Percentiles rank a stretch among this genome's conserved stretches.
phyloP scores from a whole-genome alignment of 768 basidiomycete genomes.

The Suillus occidentalis region DNA sequence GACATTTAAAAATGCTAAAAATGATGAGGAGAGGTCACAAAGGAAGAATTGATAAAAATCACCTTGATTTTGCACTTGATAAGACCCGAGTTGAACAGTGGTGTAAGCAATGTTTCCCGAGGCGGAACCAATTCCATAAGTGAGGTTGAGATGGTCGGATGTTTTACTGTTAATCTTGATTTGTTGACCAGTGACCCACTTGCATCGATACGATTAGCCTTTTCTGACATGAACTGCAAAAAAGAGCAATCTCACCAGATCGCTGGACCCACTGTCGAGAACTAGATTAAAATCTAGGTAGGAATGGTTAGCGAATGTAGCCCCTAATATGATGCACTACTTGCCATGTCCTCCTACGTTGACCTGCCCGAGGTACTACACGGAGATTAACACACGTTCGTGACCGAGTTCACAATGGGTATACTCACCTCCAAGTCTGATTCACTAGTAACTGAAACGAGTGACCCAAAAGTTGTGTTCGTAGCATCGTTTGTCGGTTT shows the following conservation, averaged over 20 bases:
- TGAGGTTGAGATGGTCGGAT: constrained; percentile 28
- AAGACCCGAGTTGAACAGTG: constrained; percentile 36
- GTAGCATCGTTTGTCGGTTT: constrained; percentile 19
- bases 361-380: constrained; percentile 29
- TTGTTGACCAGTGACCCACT: constrained; percentile 23
- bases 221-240: not conserved
- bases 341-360: constrained; percentile 32
- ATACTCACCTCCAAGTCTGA: constrained; percentile 28
- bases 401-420: not conserved
- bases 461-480: constrained; percentile 19
- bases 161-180: constrained; percentile 32
- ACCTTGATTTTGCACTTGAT: constrained; percentile 27
- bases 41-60: not conserved
- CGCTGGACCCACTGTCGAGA: constrained; percentile 32
- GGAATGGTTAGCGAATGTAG: not conserved
- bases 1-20: constrained; percentile 23
- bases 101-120: constrained; percentile 37
- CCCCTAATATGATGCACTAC: not conserved
- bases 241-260: constrained; percentile 11
- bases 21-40: not conserved
- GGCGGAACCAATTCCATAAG: constrained; percentile 41
- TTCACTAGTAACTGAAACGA: constrained; percentile 20
- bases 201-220: not conserved
- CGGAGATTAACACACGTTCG: not conserved
- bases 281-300: constrained; percentile 27